These are phyloP conservation scores for Haematococcus sp. DNA, from an alignment of 139 green algal species.

Conservation along the genomic window DNA sequence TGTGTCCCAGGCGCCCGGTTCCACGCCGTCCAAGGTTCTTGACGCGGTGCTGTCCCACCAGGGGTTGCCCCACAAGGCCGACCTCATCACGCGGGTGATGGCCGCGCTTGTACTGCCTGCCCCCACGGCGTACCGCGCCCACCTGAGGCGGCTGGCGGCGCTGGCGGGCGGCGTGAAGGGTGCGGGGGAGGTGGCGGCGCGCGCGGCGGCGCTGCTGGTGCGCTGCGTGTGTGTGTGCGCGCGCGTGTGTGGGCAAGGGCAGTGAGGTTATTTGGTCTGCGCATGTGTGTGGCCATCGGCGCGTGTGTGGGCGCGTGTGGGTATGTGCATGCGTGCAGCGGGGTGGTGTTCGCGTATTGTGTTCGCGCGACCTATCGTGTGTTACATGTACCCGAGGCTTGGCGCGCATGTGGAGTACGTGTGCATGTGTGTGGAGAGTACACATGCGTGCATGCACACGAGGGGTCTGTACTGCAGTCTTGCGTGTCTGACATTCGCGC, in stretches of 20 bases:
- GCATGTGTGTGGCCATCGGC: too few species aligned
- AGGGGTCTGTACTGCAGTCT: too few species aligned
- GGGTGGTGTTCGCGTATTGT: too few species aligned
- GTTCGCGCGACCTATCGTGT: too few species aligned
- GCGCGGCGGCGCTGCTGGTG: conserved; percentile 68
- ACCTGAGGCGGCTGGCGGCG: conserved; percentile 75
- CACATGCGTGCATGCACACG: conserved; percentile 1
- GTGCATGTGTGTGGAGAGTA: not conserved
- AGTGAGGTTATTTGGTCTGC: not conserved
- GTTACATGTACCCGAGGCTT: too few species aligned
- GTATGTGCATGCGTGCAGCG: too few species aligned
- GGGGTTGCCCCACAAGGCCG: conserved; percentile 63
- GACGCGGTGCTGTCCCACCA: conserved; percentile 84
- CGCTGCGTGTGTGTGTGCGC: conserved; percentile 13
- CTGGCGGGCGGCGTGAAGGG: conserved; percentile 49
- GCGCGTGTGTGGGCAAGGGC: conserved; percentile 6
- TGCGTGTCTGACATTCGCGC: too few species aligned
- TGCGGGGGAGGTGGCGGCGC: conserved; percentile 43
- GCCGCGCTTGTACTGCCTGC: conserved; percentile 67
- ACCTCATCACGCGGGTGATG: conserved; percentile 81
- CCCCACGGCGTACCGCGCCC: conserved; percentile 67
- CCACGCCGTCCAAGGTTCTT: conserved; percentile 57
- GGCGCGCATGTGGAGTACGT: not conserved
- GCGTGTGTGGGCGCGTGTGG: too few species aligned
- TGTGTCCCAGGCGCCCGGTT: not conserved